Evolutionary conservation across 2,329 filamentous ascomycete species (phyloP), one percentile per base, ranked within the genome.

Genomic region (Monilinia aucupariae): DNA sequence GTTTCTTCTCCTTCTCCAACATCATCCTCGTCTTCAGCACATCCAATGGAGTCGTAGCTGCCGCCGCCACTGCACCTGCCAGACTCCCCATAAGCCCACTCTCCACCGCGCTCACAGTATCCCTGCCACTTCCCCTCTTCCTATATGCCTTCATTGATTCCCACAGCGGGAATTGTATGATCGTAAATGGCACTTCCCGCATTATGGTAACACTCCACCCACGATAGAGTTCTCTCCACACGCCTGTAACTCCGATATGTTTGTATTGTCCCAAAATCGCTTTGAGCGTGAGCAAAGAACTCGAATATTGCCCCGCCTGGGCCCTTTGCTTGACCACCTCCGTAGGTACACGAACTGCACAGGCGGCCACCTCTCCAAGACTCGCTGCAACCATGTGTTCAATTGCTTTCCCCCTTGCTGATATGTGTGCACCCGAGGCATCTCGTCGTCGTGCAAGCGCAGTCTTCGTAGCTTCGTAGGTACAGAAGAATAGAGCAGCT

Each of bases 251-350:
- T 0, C 82, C 82, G 60, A 77, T 72, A 15, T 59, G 65, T 39
- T 64, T 68, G 63, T 77, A 75, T 54, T 80, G 78, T 5, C 78
- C 75, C 43, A 91, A 76, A 60, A 97, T 96, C 64, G 87, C 85
- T 62, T 78, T 79, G 62, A 97, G 79, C 1, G 91, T 88, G 0
- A 81, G 78, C 20, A 85, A 75, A 15, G 85, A 89, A 7, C 84
- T 87, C 6, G 90, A 86, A 76, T 92, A 88, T 71, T 92, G 86
- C 7, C 87, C 86, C 0, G 94, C 94, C 77, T 99, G 94, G 22
- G 94, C 92, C 64, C 96, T 84, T 81, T 97, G 94, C 82, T 99
- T 99, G 71, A 99, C 84, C 5, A 99, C 94, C 75, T 99, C 94
- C 0, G 92, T 97, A 10, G 94, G 94, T 25, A 99, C 94, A 61